Evolutionary conservation across 192 early-diverging fungal species (phyloP).

Genomic region (Coemansia sp.): DNA sequence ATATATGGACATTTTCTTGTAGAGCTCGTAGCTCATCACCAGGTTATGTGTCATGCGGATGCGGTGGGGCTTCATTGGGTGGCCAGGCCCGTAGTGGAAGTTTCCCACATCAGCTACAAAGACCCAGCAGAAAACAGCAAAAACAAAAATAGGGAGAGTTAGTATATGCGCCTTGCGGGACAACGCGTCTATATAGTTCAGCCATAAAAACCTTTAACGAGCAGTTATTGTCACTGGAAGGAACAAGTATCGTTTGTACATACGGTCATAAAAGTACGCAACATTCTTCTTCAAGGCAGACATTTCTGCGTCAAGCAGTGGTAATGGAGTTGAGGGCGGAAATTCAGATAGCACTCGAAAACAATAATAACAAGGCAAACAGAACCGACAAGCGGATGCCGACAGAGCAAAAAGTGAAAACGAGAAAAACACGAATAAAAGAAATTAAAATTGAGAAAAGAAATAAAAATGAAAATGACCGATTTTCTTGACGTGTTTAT

Average conservation of each 20-base stretch:
- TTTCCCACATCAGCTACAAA: slow-evolving; percentile 64
- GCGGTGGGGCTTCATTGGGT: slow-evolving; percentile 98
- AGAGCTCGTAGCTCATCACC: slow-evolving; percentile 93
- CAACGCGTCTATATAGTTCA: not conserved
- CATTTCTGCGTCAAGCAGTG: not conserved
- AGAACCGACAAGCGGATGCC: not conserved
- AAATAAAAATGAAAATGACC: slow-evolving; percentile 6
- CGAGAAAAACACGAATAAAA: not conserved
- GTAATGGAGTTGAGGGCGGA: not conserved
- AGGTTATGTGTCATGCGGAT: slow-evolving; percentile 96
- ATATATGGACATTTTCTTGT: slow-evolving; percentile 89
- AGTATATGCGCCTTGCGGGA: not conserved
- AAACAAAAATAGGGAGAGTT: not conserved
- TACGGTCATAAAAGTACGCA: slow-evolving; percentile 56
- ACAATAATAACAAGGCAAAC: not conserved
- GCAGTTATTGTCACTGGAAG: not conserved
- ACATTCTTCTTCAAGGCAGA: slow-evolving; percentile 42
- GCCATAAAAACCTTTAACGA: not conserved
- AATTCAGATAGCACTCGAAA: not conserved
- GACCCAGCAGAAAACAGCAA: not conserved
- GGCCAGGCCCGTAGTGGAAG: slow-evolving; percentile 90
- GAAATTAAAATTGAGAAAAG: slow-evolving; percentile 4
- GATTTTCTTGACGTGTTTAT: not conserved
- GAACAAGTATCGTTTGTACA: slow-evolving; percentile 12
- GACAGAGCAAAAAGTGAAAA: not conserved